Conservation (phyloP, 2,329 filamentous ascomycete genomes). For the Massarina eburnea region DNA sequence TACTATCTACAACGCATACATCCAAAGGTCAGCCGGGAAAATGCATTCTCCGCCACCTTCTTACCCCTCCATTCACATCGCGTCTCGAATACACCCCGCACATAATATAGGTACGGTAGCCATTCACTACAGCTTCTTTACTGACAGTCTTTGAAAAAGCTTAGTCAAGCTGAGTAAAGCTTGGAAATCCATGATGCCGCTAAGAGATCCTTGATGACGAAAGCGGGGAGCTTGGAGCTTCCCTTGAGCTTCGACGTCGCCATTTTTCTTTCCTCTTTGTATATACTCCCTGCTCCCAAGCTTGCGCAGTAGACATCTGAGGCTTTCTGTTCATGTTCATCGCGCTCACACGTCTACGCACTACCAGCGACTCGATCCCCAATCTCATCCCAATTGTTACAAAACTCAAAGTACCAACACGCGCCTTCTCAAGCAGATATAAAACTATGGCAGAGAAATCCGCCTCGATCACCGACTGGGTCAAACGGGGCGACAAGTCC, state of each 20-base stretch:
- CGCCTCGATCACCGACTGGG: conserved; percentile 79
- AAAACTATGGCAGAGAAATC: conserved; percentile 25
- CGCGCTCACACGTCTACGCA: background rate
- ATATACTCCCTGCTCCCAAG: background rate
- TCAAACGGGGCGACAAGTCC: conserved; percentile 71
- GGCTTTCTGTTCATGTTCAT: conserved; percentile 4
- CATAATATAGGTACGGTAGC: too few relatives aligned
- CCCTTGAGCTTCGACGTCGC: background rate
- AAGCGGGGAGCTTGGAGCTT: conserved; percentile 10
- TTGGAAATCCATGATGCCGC: background rate
- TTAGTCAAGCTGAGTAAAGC: conserved; percentile 16
- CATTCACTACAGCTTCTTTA: too few relatives aligned
- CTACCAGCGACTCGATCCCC: background rate
- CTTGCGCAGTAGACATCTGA: background rate
- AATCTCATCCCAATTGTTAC: too few relatives aligned
- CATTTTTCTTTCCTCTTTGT: background rate
- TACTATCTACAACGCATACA: too few relatives aligned
- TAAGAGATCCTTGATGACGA: conserved; percentile 8
- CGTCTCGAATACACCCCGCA: too few relatives aligned
- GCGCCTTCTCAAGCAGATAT: background rate
- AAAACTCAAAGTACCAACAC: background rate
- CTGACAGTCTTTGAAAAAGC: background rate
- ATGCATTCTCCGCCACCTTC: too few relatives aligned
- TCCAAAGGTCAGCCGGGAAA: too few relatives aligned
- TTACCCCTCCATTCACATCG: too few relatives aligned